A percentile compares a stretch with the other conserved stretches of the same genome.
phyloP scores from a whole-genome alignment of 176 grass and related monocot genomes.

The Poa pratensis region DNA sequence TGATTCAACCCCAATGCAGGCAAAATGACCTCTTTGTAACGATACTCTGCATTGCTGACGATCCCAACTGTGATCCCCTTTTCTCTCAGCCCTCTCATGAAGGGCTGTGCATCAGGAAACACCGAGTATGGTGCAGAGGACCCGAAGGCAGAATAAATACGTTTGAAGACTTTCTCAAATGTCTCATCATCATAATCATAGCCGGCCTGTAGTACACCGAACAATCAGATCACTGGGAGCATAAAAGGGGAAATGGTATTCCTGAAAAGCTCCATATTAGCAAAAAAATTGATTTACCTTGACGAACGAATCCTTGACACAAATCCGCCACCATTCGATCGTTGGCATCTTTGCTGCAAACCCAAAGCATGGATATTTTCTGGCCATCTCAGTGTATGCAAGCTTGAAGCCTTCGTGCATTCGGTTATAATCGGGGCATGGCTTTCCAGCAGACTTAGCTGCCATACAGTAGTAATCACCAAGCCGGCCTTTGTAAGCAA shows the following conservation, averaged over 20 bases:
- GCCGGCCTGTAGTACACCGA: constrained; percentile 65
- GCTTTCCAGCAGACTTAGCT: constrained; percentile 79
- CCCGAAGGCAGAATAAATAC: constrained; percentile 89
- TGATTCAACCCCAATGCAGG: constrained; percentile 80
- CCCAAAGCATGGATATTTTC: constrained; percentile 81
- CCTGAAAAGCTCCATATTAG: constrained; percentile 2
- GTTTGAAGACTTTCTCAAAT: constrained; percentile 94
- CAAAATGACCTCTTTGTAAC: constrained; percentile 89
- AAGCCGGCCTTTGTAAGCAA: constrained; percentile 96
- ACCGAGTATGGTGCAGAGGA: constrained; percentile 85
- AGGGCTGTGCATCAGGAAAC: constrained; percentile 80
- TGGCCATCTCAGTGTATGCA: constrained; percentile 90
- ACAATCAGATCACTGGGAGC: constrained; percentile 16
- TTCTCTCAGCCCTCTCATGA: constrained; percentile 71
- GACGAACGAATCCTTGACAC: constrained; percentile 88
- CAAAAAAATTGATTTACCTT: constrained; percentile 42
- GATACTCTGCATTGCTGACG: constrained; percentile 93
- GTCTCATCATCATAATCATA: constrained; percentile 95
- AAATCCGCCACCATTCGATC: constrained; percentile 88
- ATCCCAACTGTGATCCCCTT: constrained; percentile 82
- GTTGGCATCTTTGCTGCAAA: constrained; percentile 82
- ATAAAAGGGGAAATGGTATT: not conserved
- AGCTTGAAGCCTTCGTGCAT: constrained; percentile 96
- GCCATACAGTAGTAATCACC: constrained; percentile 99
- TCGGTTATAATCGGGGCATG: constrained; percentile 93